These are phyloP conservation scores for Leptographium lundbergii DNA, from an alignment of 2,329 filamentous ascomycete genomes.

Conservation along the genomic window DNA sequence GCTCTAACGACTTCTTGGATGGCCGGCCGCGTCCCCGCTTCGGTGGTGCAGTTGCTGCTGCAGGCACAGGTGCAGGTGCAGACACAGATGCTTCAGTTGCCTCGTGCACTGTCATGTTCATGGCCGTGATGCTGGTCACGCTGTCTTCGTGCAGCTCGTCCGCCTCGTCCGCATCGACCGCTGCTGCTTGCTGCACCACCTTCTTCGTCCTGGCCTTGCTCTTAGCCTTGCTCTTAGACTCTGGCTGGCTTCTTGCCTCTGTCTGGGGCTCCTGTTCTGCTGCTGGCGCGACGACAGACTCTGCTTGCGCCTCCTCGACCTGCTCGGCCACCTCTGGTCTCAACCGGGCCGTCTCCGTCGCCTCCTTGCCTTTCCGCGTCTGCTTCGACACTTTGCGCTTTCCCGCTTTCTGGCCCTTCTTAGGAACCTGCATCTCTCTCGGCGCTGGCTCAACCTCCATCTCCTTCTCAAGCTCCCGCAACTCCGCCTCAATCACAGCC, in stretches of 20 bases:
- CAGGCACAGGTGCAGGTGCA: not conserved
- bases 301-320: slow-evolving; percentile 6
- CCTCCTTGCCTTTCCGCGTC: slow-evolving; percentile 31
- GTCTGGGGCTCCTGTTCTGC: not conserved
- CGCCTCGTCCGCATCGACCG: not conserved
- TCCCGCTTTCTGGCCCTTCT: slow-evolving; percentile 42
- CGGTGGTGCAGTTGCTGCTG: slow-evolving; percentile 3
- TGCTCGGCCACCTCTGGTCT: slow-evolving; percentile 4
- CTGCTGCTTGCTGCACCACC: not conserved
- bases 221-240: slow-evolving; percentile 3
- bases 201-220: slow-evolving; percentile 4
- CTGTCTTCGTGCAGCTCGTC: slow-evolving; percentile 15
- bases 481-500: slow-evolving; percentile 35
- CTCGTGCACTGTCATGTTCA: slow-evolving; percentile 13
- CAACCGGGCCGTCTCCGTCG: not conserved
- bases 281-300: not conserved
- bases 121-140: slow-evolving; percentile 12
- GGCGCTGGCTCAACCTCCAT: slow-evolving; percentile 24
- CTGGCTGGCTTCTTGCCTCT: slow-evolving; percentile 2
- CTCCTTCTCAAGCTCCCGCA: slow-evolving; percentile 34
- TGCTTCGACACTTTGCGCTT: slow-evolving; percentile 40
- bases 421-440: slow-evolving; percentile 31
- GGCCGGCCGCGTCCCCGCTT: slow-evolving; percentile 21
- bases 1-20: slow-evolving; percentile 17
- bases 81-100: slow-evolving; percentile 1